Evolutionary conservation across 108 stramenopile genomes (phyloP).

Genomic region (Cyclotella kingstonii): DNA sequence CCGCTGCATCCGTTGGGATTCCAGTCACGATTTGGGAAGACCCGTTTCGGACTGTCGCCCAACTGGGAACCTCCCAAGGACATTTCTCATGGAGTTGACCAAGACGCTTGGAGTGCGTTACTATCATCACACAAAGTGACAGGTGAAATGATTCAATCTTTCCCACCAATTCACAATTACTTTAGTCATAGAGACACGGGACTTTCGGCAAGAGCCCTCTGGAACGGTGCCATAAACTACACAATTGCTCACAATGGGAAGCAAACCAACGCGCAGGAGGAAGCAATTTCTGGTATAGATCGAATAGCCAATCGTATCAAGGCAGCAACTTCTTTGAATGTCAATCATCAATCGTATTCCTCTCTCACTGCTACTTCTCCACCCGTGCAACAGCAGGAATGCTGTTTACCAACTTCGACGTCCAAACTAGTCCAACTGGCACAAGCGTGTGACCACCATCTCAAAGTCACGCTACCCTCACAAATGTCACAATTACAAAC

Average conservation of each 20-base stretch:
- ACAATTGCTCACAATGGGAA: neutral
- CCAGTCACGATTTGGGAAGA: slow-evolving; percentile 43
- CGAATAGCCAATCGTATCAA: slow-evolving; percentile 38
- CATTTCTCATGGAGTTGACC: neutral
- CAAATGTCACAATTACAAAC: slow-evolving; percentile 23
- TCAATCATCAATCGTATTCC: neutral
- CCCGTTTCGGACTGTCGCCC: slow-evolving; percentile 50
- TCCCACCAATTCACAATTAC: neutral
- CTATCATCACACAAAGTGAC: neutral
- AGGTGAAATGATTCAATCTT: neutral
- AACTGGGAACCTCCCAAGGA: neutral
- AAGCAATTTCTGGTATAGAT: slow-evolving; percentile 34
- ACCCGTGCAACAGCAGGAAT: neutral
- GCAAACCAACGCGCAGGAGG: neutral
- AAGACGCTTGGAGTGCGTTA: slow-evolving; percentile 39
- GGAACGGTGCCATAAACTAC: neutral
- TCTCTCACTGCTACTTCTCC: slow-evolving; percentile 5
- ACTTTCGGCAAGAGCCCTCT: too few species aligned
- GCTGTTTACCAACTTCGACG: neutral
- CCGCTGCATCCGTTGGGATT: slow-evolving; percentile 76
- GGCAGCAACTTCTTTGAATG: slow-evolving; percentile 17
- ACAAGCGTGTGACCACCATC: slow-evolving; percentile 11
- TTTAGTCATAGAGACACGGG: neutral
- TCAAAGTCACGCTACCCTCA: slow-evolving; percentile 24
- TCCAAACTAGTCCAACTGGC: slow-evolving; percentile 41